phyloP scores from a whole-genome alignment of 1,139 yeast species.

The Pichia sp. region DNA sequence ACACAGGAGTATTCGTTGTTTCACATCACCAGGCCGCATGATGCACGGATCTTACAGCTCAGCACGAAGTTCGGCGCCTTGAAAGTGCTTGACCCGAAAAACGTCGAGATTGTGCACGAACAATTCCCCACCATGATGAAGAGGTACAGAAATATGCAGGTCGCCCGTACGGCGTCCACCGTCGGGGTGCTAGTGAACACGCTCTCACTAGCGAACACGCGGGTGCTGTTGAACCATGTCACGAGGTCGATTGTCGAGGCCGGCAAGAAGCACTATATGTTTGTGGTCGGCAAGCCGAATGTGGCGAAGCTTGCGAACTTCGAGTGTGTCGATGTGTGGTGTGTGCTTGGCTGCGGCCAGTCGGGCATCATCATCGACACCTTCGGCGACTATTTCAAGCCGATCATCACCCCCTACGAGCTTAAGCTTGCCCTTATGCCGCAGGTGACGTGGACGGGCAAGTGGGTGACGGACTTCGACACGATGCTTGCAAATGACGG shows the following conservation, averaged over 20 bases:
- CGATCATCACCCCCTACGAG: slow-evolving; percentile 92
- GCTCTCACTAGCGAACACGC: slow-evolving; percentile 69
- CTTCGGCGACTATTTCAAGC: slow-evolving; percentile 75
- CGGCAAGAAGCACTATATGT: slow-evolving; percentile 86
- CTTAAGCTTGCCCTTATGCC: slow-evolving; percentile 70
- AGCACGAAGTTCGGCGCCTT: slow-evolving; percentile 63
- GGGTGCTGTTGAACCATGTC: slow-evolving; percentile 55
- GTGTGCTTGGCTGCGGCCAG: slow-evolving; percentile 88
- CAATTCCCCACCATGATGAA: slow-evolving; percentile 77
- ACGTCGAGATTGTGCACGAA: slow-evolving; percentile 38
- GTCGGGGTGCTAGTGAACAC: slow-evolving; percentile 90
- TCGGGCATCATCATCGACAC: slow-evolving; percentile 86
- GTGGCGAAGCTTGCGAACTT: slow-evolving; percentile 95
- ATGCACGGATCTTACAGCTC: slow-evolving; percentile 72
- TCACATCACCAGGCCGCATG: slow-evolving; percentile 69
- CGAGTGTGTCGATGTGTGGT: slow-evolving; percentile 89
- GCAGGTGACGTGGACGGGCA: slow-evolving; percentile 83
- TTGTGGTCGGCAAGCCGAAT: slow-evolving; percentile 98
- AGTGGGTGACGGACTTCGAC: slow-evolving; percentile 83
- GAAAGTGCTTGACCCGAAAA: slow-evolving; percentile 42
- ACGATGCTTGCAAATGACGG: slow-evolving; percentile 38
- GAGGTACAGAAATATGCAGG: slow-evolving; percentile 79
- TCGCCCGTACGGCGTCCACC: slow-evolving; percentile 87
- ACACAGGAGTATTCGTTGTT: slow-evolving; percentile 49
- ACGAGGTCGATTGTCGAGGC: slow-evolving; percentile 58